Evolutionary conservation across 2,329 filamentous ascomycete species (phyloP), one percentile per base, ranked within the genome.

Genomic region (Neonectria hederae): DNA sequence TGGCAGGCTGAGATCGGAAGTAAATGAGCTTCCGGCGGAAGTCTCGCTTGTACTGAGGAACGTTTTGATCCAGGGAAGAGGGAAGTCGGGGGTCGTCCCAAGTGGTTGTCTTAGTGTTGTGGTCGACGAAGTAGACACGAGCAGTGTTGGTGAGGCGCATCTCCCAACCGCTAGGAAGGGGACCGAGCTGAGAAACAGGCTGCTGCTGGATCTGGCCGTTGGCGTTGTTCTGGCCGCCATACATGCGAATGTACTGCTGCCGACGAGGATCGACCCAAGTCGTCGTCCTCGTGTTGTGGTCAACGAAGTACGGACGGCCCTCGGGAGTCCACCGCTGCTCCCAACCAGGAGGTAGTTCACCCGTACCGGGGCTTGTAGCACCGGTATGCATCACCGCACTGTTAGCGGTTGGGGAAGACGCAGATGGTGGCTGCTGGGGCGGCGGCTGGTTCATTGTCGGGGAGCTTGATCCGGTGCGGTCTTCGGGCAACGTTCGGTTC

Each of bases 111-210:
- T 99, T 99, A 48, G 96, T 99, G 82, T 99, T 99, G 83, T 99
- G 96, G 76, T 99, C 96, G 48, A 99, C 96, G 79, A 99, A 99
- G 82, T 99, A 99, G 17, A 99, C 96, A 64, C 96, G 88, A 28
- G 96, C 96, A 14, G 96, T 99, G 80, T 99, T 98, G 57, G 96
- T 99, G 55, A 99, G 89, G 65, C 96, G 93, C 96, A 99, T 99
- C 84, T 99, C 96, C 96, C 96, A 99, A 3, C 96, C 96, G 75
- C 96, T 98, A 3, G 96, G 96, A 52, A 99, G 81, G 26, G 96
- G 96, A 4, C 96, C 96, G 49, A 99, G 87, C 78, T 99, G 96
- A 2, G 96, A 98, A 2, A 99, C 96, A 1, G 96, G 95, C 80
- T 99, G 96, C 77, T 97, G 95, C 79, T 98, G 95, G 69, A 98